Evolutionary conservation across 2,329 filamentous ascomycete genomes (phyloP), one percentile per base, ranked within the genome.

Genomic region (Aspergillus pseudotamarii): DNA sequence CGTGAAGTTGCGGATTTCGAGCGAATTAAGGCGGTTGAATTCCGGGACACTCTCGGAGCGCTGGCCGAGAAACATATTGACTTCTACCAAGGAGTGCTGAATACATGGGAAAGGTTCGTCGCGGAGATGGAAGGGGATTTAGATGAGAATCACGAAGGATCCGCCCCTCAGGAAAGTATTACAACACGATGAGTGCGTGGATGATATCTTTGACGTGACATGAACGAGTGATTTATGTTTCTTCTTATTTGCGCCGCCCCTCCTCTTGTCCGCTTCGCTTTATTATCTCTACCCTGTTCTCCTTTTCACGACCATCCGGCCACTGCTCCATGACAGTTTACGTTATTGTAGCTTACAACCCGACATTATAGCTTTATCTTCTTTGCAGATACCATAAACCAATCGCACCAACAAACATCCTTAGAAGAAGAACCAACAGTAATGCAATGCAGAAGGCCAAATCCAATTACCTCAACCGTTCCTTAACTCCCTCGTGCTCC

Each of bases 1-100:
- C 91, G 92, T 72, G 95, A 99, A 77, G 92, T 97, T 0, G 86
- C 86, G 23, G 94, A 97, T 75, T 99, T 99, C 80, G 95, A 99
- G 81, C 87, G 94, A 61, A 98, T 98, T 84, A 99, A 99, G 83
- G 89, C 92, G 45, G 84, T 92, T 48, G 94, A 99, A 83, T 96
- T 99, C 79, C 92, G 92, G 77, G 87, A 90, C 67, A 94, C 95
- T 70, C 84, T 99, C 57, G 93, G 92, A 2, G 89, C 88, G 3
- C 79, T 99, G 56, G 93, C 94, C 0, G 90, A 94, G 73, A 89
- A 92, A 21, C 93, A 99, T 76, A 88, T 96, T 46, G 86, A 88
- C 12, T 98, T 97, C 77, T 99, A 97, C 76, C 88, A 88, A 61
- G 87, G 86, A 26, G 91, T 93, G 6, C 88, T 91, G 57, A 88